Base-by-base conservation (phyloP, 306 rosid species). In the Vigna angularis region DNA sequence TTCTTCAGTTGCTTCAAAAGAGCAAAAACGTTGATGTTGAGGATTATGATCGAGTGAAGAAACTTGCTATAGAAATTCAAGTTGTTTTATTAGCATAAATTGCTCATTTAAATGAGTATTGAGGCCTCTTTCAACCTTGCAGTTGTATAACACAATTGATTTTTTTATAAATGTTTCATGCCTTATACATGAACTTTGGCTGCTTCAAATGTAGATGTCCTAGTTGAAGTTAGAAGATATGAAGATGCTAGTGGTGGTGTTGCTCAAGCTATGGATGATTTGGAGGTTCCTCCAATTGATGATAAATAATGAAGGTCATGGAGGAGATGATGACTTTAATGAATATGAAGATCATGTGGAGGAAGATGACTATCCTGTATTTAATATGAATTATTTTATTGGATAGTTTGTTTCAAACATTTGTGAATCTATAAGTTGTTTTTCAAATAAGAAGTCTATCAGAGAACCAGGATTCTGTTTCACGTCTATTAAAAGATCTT, bases 31-130 rank as follows among this genome's bases (percentile, higher is more conserved):
- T 95, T 68, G 93, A 95, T 73, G 83, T 80, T 47, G 93, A 93
- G 47, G 98, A 95, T 74, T 95, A 89, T 85, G 88, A 82, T 76
- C 94, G 90, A 63, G 62, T 88, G 79, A 95, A 91, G 88, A 84
- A 76, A 15, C 88, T 87, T 53, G 90, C 83, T 85, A 85, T 53
- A 75, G 90, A 83, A 66, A 47, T 89, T 91, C 84, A 86, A 97
- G 99, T 95, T 71, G 22, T 57, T 56, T 34, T 72, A 11, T 9
- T 28, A 67, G 3, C 52, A 10, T 70, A 32, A 28, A 36, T 36
- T 53, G 22, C 64, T 70, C 15, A 6, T 74, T 44, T 22, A 20
- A 32, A 14, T 28, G 56, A 30, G 34, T 16, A 57, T 56, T 26
- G 44, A 18, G 55, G 56, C 68, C 42, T 51, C 70, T 77, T 26